Evolutionary conservation across 2,329 filamentous ascomycete genomes (phyloP), one percentile per base, ranked within the genome.

Genomic region (Emergomyces orientalis): DNA sequence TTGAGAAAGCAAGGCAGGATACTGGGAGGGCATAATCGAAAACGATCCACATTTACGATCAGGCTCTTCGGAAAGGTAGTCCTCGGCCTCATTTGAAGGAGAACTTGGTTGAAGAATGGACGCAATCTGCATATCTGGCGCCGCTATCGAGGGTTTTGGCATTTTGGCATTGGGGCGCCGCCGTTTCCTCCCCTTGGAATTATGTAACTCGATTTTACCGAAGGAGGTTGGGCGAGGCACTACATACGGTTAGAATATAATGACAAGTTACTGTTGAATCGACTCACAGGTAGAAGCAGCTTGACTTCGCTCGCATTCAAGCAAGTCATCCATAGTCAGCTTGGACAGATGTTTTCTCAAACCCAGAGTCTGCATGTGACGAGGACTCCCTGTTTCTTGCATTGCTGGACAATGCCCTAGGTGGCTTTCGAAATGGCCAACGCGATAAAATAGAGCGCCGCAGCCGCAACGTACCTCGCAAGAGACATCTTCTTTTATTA

Each of bases 321-420:
- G 45, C 45, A 49, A 49, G 45, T 49, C 45, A 49, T 49, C 45
- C 45, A 49, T 49, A 49, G 45, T 17, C 45, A 49, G 45, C 45
- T 49, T 49, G 45, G 45, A 49, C 45, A 49, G 45, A 49, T 49
- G 45, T 49, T 49, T 49, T 49, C 45, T 49, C 45, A 49, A 49
- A 17, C 45, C 45, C 45, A 49, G 45, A n/a, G 45, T 49, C 45
- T 49, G 45, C 45, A 49, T 49, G 45, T 49, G 45, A 49, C 45
- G 45, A 49, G 45, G 45, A 49, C 45, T 49, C 45, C 45, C 45
- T 49, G 45, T 49, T 49, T 49, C 45, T 49, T 49, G 45, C 45
- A 49, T 49, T 49, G 45, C 45, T 49, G 45, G 45, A 49, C 45
- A 49, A 49, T 49, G 45, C 45, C 22, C 5, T 49, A 41, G 39